Base-by-base conservation (phyloP, 1,284 basidiomycete genomes). In the Heterobasidion parviporum region DNA sequence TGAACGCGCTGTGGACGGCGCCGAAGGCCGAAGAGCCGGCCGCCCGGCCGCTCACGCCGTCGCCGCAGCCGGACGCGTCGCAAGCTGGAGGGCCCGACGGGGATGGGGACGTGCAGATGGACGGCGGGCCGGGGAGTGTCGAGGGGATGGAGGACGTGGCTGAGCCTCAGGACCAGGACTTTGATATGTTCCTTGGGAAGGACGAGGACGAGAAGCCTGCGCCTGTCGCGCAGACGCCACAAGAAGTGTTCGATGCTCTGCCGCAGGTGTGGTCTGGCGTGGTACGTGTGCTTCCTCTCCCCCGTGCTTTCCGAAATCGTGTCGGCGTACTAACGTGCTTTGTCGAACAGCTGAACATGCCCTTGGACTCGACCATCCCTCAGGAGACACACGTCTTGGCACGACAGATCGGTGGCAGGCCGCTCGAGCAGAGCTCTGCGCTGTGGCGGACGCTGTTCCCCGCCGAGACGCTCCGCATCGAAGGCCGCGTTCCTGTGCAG, bases 401-500 rank as follows among this genome's bases (percentile, higher is more conserved):
- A 14, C 81, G 83, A n/a, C 89, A 89, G 64, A 72, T 84, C 18
- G 89, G 83, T 46, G 89, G 89, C 32, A 76, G 81, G 51, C 59
- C 71, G 3, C 67, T 91, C 36, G 75, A 72, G 20, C 66, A 68
- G 48, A 74, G 77, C 56, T 88, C 86, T 3, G 67, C 72, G 6
- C 75, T 86, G 50, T 92, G 89, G 89, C 75, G 74, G 57, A 82
- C 81, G 0, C 71, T 92, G 36, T 89, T 92, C 69, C 85, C 88
- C n/a, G 70, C 77, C 8, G 77, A 80, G 46, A 71, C 77, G 45
- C 74, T 87, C 32, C 74, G 85, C 50, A 87, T 92, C 58, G 88
- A 91, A 59, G 92, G 92, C 1, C 85, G 92, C 50, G 91, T 95
- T 1, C 83, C 88, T 1, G 81, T 82, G 4, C 76, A 81, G n/a